Conservation (phyloP, 176 grass and related monocot genomes). For the Bonia amplexicaulis region DNA sequence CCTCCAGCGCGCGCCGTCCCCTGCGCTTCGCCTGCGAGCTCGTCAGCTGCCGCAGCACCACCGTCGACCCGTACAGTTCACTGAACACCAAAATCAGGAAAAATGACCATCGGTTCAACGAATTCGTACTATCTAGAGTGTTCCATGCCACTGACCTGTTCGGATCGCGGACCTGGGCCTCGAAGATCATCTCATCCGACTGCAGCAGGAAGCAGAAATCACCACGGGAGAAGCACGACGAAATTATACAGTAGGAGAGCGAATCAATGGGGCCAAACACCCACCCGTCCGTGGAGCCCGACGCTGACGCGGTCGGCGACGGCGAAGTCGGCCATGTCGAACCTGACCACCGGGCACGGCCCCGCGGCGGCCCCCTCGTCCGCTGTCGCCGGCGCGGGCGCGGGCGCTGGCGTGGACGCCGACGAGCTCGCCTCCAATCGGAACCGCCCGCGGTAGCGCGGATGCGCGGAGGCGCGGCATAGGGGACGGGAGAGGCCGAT, state of each 20-base stretch:
- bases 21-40: constrained; percentile 79
- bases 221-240: background rate
- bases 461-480: constrained; percentile 15
- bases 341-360: constrained; percentile 60
- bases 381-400: background rate
- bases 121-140: background rate
- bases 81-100: constrained; percentile 34
- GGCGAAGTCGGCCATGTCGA: constrained; percentile 67
- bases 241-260: background rate
- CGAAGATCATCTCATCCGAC: constrained; percentile 87
- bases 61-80: constrained; percentile 69
- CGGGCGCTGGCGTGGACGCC: constrained; percentile 9
- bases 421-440: constrained; percentile 33
- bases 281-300: constrained; percentile 86
- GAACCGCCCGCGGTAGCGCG: constrained; percentile 2
- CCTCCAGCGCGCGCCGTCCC: constrained; percentile 87
- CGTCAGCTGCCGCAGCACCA: constrained; percentile 77
- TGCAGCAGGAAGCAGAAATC: constrained; percentile 18
- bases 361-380: constrained; percentile 33
- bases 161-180: constrained; percentile 81
- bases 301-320: constrained; percentile 76
- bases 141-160: constrained; percentile 55
- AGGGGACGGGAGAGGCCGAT: constrained; percentile 1
- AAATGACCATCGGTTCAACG: constrained; percentile 6
- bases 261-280: constrained; percentile 5